Evolutionary conservation across 2,329 filamentous ascomycete genomes (phyloP).

Genomic region (Aspergillus cejpii): DNA sequence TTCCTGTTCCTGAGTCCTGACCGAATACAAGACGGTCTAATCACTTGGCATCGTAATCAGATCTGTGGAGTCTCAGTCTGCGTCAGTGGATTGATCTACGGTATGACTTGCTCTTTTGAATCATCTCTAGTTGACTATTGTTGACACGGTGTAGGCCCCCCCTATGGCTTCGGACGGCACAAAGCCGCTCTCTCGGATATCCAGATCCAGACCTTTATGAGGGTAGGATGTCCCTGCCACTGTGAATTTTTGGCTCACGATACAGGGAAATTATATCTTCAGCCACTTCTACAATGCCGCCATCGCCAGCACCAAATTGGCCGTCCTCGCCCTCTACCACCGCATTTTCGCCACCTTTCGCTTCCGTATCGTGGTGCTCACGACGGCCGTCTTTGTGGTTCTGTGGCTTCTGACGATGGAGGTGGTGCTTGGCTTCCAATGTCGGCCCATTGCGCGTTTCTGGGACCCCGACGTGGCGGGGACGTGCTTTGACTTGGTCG

Average conservation of each 20-base stretch:
- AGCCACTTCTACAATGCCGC: slow-evolving; percentile 14
- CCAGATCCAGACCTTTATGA: slow-evolving; percentile 8
- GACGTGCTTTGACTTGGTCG: slow-evolving; percentile 8
- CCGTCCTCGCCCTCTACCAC: slow-evolving; percentile 12
- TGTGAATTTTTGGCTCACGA: neutral
- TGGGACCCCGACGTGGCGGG: slow-evolving; percentile 7
- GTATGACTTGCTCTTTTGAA: no score
- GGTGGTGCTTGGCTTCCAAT: slow-evolving; percentile 8
- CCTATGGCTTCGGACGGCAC: slow-evolving; percentile 13
- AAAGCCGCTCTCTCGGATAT: slow-evolving; percentile 4
- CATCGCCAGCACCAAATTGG: slow-evolving; percentile 14
- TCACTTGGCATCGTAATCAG: neutral
- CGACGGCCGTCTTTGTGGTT: slow-evolving; percentile 8
- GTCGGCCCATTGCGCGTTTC: slow-evolving; percentile 9
- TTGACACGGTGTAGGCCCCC: slow-evolving; percentile 14
- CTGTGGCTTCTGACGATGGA: slow-evolving; percentile 13
- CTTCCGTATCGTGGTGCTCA: slow-evolving; percentile 9
- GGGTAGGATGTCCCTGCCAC: slow-evolving; percentile 3
- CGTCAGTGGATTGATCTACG: slow-evolving; percentile 13
- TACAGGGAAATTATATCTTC: slow-evolving; percentile 14
- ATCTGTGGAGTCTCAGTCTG: slow-evolving; percentile 7
- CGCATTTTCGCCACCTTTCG: slow-evolving; percentile 10
- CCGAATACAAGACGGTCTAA: neutral
- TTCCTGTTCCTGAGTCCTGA: neutral
- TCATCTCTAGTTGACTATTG: no score